Conservation (phyloP, 1,284 basidiomycete species). For the Tylopilus sp. region DNA sequence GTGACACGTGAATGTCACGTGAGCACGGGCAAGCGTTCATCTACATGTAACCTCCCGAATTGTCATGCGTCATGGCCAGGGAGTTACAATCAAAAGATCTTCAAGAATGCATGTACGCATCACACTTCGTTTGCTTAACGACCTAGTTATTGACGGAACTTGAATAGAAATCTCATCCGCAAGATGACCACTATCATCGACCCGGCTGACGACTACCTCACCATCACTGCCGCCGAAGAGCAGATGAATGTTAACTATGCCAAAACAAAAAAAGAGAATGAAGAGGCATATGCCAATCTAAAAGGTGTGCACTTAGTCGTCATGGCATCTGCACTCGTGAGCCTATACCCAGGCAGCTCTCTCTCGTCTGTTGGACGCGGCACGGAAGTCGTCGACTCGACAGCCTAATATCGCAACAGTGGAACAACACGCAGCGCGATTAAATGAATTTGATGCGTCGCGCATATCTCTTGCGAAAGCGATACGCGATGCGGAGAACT, state of each 20-base stretch:
- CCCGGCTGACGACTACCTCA: constrained; percentile 71
- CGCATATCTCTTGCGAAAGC: constrained; percentile 69
- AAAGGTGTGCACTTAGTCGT: constrained; percentile 44
- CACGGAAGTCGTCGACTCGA: constrained; percentile 66
- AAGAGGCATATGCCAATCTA: constrained; percentile 59
- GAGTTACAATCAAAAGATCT: constrained; percentile 36
- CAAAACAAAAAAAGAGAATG: constrained; percentile 59
- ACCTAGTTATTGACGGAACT: neutral
- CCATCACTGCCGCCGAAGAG: constrained; percentile 68
- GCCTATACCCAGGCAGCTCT: constrained; percentile 44
- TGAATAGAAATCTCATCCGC: constrained; percentile 57
- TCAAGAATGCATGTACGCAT: constrained; percentile 36
- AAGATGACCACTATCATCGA: constrained; percentile 69
- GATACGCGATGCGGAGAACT: constrained; percentile 68
- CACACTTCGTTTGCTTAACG: neutral
- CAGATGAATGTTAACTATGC: constrained; percentile 56
- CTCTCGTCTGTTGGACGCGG: constrained; percentile 64
- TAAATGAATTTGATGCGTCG: constrained; percentile 65
- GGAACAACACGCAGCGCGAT: constrained; percentile 54
- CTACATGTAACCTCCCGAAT: too few species aligned
- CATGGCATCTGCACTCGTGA: neutral
- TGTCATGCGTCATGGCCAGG: constrained; percentile 28
- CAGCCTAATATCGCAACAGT: constrained; percentile 67
- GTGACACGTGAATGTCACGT: constrained; percentile 25
- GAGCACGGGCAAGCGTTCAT: neutral